phyloP scores from a whole-genome alignment of 495 filamentous ascomycete genomes.

The Annulohypoxylon bovei region DNA sequence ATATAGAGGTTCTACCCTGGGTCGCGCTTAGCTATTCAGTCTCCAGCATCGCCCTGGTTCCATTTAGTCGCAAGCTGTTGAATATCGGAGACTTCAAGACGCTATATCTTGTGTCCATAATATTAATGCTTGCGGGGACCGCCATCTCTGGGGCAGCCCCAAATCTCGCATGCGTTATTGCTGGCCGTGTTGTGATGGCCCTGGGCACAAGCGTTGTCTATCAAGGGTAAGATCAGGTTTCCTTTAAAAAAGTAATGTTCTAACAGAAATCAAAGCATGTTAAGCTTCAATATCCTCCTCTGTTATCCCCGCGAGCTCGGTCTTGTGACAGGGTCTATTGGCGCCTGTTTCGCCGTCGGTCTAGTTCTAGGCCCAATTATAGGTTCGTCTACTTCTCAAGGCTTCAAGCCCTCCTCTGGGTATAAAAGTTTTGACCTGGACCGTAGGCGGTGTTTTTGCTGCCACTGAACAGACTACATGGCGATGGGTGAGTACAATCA shows the following conservation, averaged over 20 bases:
- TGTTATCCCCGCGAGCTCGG: slow-evolving; percentile 57
- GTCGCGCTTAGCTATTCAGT: slow-evolving; percentile 55
- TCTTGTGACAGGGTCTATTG: slow-evolving; percentile 56
- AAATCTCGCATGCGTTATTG: slow-evolving; percentile 60
- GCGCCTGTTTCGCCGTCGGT: slow-evolving; percentile 59
- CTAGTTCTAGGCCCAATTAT: slow-evolving; percentile 66
- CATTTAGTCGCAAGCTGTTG: slow-evolving; percentile 56
- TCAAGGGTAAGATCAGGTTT: slow-evolving; percentile 44
- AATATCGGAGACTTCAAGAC: slow-evolving; percentile 62
- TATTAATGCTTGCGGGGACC: slow-evolving; percentile 61
- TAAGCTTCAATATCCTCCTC: slow-evolving; percentile 55
- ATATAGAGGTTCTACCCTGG: slow-evolving; percentile 41
- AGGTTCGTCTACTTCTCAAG: slow-evolving; percentile 46
- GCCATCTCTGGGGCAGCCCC: slow-evolving; percentile 64
- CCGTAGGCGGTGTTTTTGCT: slow-evolving; percentile 57
- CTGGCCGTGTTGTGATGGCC: slow-evolving; percentile 55
- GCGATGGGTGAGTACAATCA: slow-evolving; percentile 55
- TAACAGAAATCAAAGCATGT: slow-evolving; percentile 37
- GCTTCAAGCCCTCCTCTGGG: neutral
- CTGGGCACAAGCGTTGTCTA: slow-evolving; percentile 61
- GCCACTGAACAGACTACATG: slow-evolving; percentile 57
- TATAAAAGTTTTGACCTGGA: neutral
- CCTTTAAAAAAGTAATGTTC: neutral
- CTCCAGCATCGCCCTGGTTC: slow-evolving; percentile 54
- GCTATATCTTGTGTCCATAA: slow-evolving; percentile 57